phyloP scores from a whole-genome alignment of 768 basidiomycete species.

The Termitomyces sp. region DNA sequence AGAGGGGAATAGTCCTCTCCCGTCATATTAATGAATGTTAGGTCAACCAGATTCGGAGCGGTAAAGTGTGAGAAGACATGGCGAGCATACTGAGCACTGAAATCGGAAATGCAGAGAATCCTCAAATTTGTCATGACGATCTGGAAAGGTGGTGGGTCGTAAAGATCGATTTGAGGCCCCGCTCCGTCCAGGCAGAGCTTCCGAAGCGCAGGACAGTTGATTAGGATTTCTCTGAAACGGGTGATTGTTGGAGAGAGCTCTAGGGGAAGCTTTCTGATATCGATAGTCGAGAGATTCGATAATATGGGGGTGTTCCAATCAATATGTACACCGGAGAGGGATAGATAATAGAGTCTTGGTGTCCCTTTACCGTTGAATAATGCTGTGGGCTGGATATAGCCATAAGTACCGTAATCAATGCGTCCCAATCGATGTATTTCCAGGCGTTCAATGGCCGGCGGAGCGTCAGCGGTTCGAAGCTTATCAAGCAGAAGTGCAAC shows the following conservation, averaged over 20 bases:
- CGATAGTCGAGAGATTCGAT: conserved; percentile 58
- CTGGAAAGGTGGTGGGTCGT: conserved; percentile 27
- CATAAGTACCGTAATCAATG: conserved; percentile 38
- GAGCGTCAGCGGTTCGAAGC: conserved; percentile 36
- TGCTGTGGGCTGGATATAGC: conserved; percentile 31
- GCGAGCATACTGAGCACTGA: conserved; percentile 45
- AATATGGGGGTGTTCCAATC: conserved; percentile 54
- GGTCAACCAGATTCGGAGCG: conserved; percentile 56
- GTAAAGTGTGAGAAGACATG: conserved; percentile 47
- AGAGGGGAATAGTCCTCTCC: conserved; percentile 53
- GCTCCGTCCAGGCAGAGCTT: conserved; percentile 64
- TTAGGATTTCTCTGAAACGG: conserved; percentile 54
- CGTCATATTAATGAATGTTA: conserved; percentile 55
- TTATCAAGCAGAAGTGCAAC: conserved; percentile 50
- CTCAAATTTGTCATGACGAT: conserved; percentile 49
- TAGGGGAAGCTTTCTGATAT: conserved; percentile 60
- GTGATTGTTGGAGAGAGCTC: conserved; percentile 46
- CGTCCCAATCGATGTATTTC: conserved; percentile 62
- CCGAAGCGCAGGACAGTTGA: conserved; percentile 44
- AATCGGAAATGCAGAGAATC: conserved; percentile 57
- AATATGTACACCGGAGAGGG: conserved; percentile 58
- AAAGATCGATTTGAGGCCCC: conserved; percentile 43
- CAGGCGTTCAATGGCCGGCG: conserved; percentile 54
- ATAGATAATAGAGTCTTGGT: conserved; percentile 47
- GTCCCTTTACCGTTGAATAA: conserved; percentile 53